Conservation (phyloP, 192 early-diverging fungal genomes). For the Coemansia sp. region DNA sequence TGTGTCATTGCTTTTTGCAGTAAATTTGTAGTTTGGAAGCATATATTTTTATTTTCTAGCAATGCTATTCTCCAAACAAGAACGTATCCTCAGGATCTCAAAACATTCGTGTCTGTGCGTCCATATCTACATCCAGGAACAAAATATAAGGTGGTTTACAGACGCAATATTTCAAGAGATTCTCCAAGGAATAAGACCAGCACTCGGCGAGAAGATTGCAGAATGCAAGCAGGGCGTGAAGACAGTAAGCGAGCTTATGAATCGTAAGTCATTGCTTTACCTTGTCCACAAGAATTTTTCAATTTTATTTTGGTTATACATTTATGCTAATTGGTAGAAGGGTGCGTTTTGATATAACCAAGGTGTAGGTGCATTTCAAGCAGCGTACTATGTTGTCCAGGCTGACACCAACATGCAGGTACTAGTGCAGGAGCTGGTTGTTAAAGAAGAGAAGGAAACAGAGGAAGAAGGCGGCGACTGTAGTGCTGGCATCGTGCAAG, state of each 20-base stretch:
- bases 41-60: neutral
- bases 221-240: constrained; percentile 20
- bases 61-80: constrained; percentile 45
- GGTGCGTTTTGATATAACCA: neutral
- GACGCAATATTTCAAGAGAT: constrained; percentile 48
- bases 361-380: constrained; percentile 38
- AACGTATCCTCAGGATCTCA: constrained; percentile 42
- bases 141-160: constrained; percentile 43
- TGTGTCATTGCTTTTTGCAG: neutral
- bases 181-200: constrained; percentile 36
- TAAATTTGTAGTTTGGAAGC: neutral
- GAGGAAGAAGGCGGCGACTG: constrained; percentile 9
- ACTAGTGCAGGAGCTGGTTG: constrained; percentile 36
- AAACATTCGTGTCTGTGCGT: constrained; percentile 15
- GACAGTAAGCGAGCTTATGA: constrained; percentile 29
- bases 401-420: constrained; percentile 16
- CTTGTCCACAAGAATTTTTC: neutral
- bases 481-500: neutral
- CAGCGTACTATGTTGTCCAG: constrained; percentile 41
- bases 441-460: constrained; percentile 24
- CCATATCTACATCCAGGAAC: constrained; percentile 40
- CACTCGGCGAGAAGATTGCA: constrained; percentile 23
- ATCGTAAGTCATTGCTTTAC: constrained; percentile 19
- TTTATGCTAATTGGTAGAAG: neutral
- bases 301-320: neutral